phyloP scores from a whole-genome alignment of 2,329 filamentous ascomycete species.

The Truncatella angustata region DNA sequence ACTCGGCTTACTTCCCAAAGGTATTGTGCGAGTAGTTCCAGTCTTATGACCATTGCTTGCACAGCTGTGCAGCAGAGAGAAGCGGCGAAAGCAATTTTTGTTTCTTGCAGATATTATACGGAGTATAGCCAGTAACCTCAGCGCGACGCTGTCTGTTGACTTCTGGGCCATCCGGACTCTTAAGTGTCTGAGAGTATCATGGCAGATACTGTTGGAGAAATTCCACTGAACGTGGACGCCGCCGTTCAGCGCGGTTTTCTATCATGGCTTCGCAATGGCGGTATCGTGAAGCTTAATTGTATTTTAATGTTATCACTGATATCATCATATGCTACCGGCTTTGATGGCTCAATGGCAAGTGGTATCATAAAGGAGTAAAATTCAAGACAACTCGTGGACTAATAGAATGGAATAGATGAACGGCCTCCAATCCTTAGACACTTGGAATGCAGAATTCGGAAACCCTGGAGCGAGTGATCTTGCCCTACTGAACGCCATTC shows the following conservation, averaged over 20 bases:
- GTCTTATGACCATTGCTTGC: too few relatives aligned
- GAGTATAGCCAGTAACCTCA: too few relatives aligned
- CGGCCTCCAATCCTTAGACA: slow-evolving; percentile 38
- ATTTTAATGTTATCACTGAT: slow-evolving; percentile 21
- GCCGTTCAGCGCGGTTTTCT: slow-evolving; percentile 8
- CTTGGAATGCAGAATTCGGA: slow-evolving; percentile 41
- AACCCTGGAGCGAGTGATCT: slow-evolving; percentile 34
- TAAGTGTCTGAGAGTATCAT: background rate
- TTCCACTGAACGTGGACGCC: slow-evolving; percentile 17
- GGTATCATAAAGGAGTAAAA: slow-evolving; percentile 1
- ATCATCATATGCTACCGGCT: slow-evolving; percentile 24
- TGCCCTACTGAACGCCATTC: slow-evolving; percentile 35
- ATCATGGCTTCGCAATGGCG: slow-evolving; percentile 17
- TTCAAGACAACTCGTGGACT: background rate
- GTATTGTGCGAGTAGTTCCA: too few relatives aligned
- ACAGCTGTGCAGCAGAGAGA: too few relatives aligned
- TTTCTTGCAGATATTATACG: too few relatives aligned
- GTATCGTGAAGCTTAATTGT: slow-evolving; percentile 21
- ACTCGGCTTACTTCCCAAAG: too few relatives aligned
- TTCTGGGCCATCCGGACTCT: too few relatives aligned
- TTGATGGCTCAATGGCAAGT: slow-evolving; percentile 34
- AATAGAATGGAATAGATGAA: too few relatives aligned
- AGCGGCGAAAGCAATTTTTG: too few relatives aligned
- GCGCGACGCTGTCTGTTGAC: too few relatives aligned
- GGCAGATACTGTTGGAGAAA: background rate